phyloP scores from a whole-genome alignment of 306 rosid species.

The Glycine latifolia region DNA sequence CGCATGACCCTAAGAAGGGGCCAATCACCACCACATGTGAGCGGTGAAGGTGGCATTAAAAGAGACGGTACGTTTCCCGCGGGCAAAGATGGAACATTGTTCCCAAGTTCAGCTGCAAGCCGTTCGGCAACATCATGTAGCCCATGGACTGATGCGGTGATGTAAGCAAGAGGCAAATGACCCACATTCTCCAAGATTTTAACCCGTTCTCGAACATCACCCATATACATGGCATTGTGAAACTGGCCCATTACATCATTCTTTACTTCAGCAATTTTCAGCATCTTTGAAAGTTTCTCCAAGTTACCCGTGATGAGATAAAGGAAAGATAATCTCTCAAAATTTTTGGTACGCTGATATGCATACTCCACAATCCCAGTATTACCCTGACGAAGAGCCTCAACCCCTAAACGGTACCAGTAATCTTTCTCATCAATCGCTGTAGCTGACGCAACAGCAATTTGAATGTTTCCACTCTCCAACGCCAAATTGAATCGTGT shows the following conservation, averaged over 20 bases:
- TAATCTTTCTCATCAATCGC: constrained; percentile 79
- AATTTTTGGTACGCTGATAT: constrained; percentile 78
- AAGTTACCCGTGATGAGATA: constrained; percentile 75
- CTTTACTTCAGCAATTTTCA: constrained; percentile 80
- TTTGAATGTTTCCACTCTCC: constrained; percentile 82
- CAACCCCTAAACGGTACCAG: constrained; percentile 81
- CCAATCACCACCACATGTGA: constrained; percentile 77
- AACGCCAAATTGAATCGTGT: constrained; percentile 73
- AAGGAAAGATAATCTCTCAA: constrained; percentile 74
- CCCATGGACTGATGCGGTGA: constrained; percentile 72
- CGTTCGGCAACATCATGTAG: constrained; percentile 70
- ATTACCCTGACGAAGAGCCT: constrained; percentile 84
- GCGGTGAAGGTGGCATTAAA: constrained; percentile 66
- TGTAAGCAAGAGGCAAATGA: constrained; percentile 75
- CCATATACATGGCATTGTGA: constrained; percentile 74
- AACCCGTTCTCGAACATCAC: constrained; percentile 69
- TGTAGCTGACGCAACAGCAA: constrained; percentile 79
- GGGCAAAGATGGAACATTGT: constrained; percentile 63
- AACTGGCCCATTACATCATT: constrained; percentile 88
- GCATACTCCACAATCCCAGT: constrained; percentile 78
- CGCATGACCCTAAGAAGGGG: constrained; percentile 73
- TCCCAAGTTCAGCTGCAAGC: constrained; percentile 70
- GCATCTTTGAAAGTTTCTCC: constrained; percentile 76
- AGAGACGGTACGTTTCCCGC: constrained; percentile 65
- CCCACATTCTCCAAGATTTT: constrained; percentile 79